Percentiles rank a stretch among this genome's conserved stretches.
phyloP scores from a whole-genome alignment of 1,139 yeast genomes.

The Scheffersomyces parashehatae region DNA sequence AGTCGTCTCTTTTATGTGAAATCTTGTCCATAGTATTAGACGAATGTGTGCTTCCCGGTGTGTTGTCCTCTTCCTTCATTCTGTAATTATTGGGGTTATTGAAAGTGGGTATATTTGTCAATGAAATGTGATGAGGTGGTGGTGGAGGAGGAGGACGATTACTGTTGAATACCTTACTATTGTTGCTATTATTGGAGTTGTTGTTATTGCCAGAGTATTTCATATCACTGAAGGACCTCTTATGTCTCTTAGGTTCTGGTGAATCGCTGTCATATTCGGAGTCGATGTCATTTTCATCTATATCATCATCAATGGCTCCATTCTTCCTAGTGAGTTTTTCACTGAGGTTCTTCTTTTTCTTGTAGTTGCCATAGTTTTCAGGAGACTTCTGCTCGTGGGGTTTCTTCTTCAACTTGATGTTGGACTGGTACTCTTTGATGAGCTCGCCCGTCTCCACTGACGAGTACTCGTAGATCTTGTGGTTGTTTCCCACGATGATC shows the following conservation, averaged over 20 bases:
- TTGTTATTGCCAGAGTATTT: neutral
- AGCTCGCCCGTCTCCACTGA: constrained; percentile 69
- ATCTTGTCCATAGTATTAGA: neutral
- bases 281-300: constrained; percentile 25
- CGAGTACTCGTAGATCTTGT: constrained; percentile 77
- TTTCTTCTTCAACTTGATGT: constrained; percentile 14
- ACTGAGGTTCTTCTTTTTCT: constrained; percentile 26
- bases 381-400: constrained; percentile 65
- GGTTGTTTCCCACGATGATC: constrained; percentile 82
- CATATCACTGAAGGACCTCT: constrained; percentile 11
- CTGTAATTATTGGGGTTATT: constrained; percentile 16
- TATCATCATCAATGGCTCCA: constrained; percentile 14
- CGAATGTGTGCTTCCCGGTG: neutral
- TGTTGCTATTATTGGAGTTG: neutral
- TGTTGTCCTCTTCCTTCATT: constrained; percentile 6
- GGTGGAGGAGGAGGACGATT: constrained; percentile 17
- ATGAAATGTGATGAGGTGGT: constrained; percentile 27
- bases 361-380: constrained; percentile 53
- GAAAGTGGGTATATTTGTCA: constrained; percentile 32
- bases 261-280: constrained; percentile 31
- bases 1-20: constrained; percentile 14
- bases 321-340: constrained; percentile 10
- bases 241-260: constrained; percentile 30
- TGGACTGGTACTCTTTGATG: constrained; percentile 49
- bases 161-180: neutral